Conservation (phyloP, 331 rosid genomes). For the Phaseolus coccineus region DNA sequence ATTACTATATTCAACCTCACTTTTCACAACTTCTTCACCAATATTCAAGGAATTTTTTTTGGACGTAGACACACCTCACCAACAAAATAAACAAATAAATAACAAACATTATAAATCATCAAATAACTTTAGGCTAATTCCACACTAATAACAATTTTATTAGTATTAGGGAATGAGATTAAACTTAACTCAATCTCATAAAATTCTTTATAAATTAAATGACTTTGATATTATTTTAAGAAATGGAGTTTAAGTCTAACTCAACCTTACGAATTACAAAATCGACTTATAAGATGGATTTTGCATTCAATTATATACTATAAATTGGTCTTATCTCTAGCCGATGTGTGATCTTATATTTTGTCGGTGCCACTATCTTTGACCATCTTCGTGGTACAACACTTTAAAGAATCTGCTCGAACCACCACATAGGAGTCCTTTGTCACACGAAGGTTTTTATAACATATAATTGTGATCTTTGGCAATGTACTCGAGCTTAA, state of each 20-base stretch:
- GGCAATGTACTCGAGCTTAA: not conserved
- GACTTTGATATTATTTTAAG: too few species aligned
- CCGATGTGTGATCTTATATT: not conserved
- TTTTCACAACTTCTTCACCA: too few species aligned
- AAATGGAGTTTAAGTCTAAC: too few species aligned
- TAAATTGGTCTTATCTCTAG: too few species aligned
- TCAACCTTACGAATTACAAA: too few species aligned
- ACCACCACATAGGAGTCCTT: slow-evolving; percentile 30
- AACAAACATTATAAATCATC: not conserved
- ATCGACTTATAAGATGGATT: slow-evolving; percentile 23
- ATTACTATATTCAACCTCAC: too few species aligned
- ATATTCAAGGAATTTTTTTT: too few species aligned
- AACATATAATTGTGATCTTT: slow-evolving; percentile 28
- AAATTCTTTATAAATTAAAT: too few species aligned
- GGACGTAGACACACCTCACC: too few species aligned
- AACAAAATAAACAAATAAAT: too few species aligned
- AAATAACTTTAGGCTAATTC: not conserved
- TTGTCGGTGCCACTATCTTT: not conserved
- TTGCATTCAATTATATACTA: not conserved
- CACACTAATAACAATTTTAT: not conserved
- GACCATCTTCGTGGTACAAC: slow-evolving; percentile 29
- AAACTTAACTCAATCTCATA: too few species aligned
- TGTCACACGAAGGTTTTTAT: not conserved
- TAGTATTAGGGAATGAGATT: not conserved
- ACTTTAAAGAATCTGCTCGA: slow-evolving; percentile 30